Evolutionary conservation across 139 green algal genomes (phyloP), one percentile per base, ranked within the genome.

Genomic region (Chlamydomonas sp.): DNA sequence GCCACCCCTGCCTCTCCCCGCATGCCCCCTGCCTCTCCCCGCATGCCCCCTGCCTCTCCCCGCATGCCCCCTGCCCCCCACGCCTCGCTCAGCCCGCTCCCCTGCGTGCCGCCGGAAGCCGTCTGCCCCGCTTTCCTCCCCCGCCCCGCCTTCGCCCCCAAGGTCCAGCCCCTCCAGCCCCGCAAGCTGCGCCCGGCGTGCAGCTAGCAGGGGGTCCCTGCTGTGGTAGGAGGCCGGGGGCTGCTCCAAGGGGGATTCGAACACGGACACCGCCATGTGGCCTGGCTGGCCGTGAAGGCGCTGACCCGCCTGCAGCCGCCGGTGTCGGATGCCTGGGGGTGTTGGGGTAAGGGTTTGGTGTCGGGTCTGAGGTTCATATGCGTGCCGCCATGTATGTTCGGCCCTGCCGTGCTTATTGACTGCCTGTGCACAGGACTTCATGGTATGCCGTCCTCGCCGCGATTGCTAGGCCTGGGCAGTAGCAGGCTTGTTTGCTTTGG

Each of bases 231-330:
- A 57, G 63, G 63, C 15, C 64, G 79, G 79, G 6, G 64, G 58
- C 17, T 71, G 18, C 7, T 59, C 18, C 4, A 71, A 71, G 17
- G 63, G n/a, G 7, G 60, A 31, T 71, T 86, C 82, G n/a, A 86
- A 86, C 18, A 86, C 72, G 71, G 71, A 80, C 15, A 12, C 31
- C 4, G 79, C 82, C 71, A 80, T 20, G 72, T 79, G 82, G 1
- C 82, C 82, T 12, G 82, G 82, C 60, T 80, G 60, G 2, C 82
- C 82, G 17, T 79, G 69, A 1, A 86, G 82, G 0, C 71, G 60
- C 10, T 80, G 61, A 71, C 82, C 79, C 10, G 82, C 82, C 71
- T 73, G 82, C 58, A 80, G 67, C 14, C 82, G 82, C 2, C 82
- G 82, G n/a, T 86, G 82, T 0, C 71, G 49, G 3, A 86, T 86